phyloP scores from a whole-genome alignment of 2,329 filamentous ascomycete genomes.

The Huntiella bhutanensis region DNA sequence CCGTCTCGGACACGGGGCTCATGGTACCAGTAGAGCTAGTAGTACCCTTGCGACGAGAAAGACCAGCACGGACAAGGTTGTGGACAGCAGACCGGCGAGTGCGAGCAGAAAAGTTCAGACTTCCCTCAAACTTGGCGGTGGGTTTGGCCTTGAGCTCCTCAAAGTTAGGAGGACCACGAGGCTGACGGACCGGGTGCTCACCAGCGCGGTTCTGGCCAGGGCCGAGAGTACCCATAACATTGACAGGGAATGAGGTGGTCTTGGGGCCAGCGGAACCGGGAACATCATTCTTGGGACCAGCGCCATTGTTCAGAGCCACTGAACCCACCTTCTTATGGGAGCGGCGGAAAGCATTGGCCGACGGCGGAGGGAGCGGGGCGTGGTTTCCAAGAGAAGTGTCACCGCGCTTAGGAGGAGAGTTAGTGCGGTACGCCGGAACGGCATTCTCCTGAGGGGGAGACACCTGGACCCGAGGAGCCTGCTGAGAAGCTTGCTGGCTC shows the following conservation, averaged over 20 bases:
- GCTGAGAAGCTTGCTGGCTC: conserved; percentile 13
- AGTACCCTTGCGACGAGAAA: conserved; percentile 66
- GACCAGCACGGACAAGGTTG: conserved; percentile 76
- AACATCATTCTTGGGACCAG: conserved; percentile 22
- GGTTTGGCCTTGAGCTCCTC: conserved; percentile 83
- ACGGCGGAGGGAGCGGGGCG: conserved; percentile 62
- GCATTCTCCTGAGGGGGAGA: conserved; percentile 55
- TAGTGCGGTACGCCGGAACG: conserved; percentile 37
- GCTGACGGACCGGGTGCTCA: conserved; percentile 85
- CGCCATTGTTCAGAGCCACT: conserved; percentile 32
- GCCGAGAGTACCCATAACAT: conserved; percentile 69
- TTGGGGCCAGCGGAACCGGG: conserved; percentile 49
- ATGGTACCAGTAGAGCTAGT: conserved; percentile 56
- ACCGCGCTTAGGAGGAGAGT: conserved; percentile 45
- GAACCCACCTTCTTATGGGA: conserved; percentile 84
- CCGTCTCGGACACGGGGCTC: conserved; percentile 73
- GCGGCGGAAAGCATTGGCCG: conserved; percentile 79
- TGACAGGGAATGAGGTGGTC: conserved; percentile 65
- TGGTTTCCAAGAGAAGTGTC: conserved; percentile 46
- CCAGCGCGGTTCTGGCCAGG: conserved; percentile 84
- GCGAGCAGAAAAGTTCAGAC: conserved; percentile 90
- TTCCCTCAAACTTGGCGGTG: conserved; percentile 82
- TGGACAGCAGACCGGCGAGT: conserved; percentile 82
- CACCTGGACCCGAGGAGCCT: conserved; percentile 52
- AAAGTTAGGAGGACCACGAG: conserved; percentile 73